A percentile compares a stretch with the other conserved stretches of the same genome.
These are phyloP conservation scores for Ruellia speciosa DNA, from an alignment of 305 asterid species.

Conservation along the genomic window DNA sequence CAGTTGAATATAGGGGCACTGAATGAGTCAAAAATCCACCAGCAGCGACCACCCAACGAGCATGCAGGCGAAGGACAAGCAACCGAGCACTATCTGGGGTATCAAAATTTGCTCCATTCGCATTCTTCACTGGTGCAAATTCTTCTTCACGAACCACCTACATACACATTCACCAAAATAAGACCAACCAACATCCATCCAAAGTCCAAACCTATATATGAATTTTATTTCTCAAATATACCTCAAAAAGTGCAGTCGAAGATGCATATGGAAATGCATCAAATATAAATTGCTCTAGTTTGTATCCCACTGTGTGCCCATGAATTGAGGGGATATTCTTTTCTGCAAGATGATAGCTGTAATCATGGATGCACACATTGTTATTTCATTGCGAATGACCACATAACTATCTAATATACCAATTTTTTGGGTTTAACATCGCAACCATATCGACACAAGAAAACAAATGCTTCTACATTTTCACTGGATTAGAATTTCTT, in stretches of 20 bases:
- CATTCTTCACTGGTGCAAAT: slow-evolving; percentile 94
- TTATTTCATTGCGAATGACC: too few species aligned
- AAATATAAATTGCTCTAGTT: slow-evolving; percentile 88
- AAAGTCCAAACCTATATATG: too few species aligned
- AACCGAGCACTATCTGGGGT: slow-evolving; percentile 92
- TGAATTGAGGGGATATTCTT: slow-evolving; percentile 33
- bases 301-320: slow-evolving; percentile 68
- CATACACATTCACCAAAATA: background rate
- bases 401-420: too few species aligned
- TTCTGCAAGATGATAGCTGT: slow-evolving; percentile 91
- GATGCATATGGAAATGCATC: slow-evolving; percentile 96
- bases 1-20: slow-evolving; percentile 82
- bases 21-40: slow-evolving; percentile 98
- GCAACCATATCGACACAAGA: too few species aligned
- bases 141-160: slow-evolving; percentile 90
- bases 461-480: too few species aligned
- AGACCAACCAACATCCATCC: background rate
- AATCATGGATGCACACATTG: slow-evolving; percentile 6
- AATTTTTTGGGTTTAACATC: too few species aligned
- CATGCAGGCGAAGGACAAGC: slow-evolving; percentile 79
- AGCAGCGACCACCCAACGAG: slow-evolving; percentile 96
- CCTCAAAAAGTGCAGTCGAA: slow-evolving; percentile 91
- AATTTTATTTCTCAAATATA: slow-evolving; percentile 14
- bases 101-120: slow-evolving; percentile 81
- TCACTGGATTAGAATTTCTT: too few species aligned